phyloP scores from a whole-genome alignment of 768 basidiomycete species.

The Phylloporus sp. region DNA sequence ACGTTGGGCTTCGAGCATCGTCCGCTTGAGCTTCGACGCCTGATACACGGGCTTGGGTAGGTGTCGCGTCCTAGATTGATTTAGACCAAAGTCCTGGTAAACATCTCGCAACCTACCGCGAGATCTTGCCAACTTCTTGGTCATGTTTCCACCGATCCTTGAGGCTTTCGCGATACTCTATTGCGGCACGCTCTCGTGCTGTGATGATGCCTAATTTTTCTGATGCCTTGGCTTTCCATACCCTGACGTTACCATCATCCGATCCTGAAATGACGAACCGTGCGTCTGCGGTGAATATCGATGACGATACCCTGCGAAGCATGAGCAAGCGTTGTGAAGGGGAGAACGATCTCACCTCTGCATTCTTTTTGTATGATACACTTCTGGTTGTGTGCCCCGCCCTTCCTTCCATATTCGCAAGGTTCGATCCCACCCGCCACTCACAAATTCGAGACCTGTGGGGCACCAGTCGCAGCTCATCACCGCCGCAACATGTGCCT shows the following conservation, averaged over 20 bases:
- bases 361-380: constrained; percentile 99
- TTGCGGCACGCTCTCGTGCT: constrained; percentile 82
- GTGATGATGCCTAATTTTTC: constrained; percentile 91
- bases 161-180: constrained; percentile 88
- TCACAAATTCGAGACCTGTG: constrained; percentile 92
- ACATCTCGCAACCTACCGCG: constrained; percentile 50
- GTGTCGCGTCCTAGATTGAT: constrained; percentile 57
- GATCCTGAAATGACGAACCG: constrained; percentile 88
- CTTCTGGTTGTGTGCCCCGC: constrained; percentile 73
- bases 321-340: not conserved
- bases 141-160: constrained; percentile 88
- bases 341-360: constrained; percentile 56
- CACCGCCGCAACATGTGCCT: constrained; percentile 93
- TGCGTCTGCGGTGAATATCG: constrained; percentile 84
- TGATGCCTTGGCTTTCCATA: constrained; percentile 93
- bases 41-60: constrained; percentile 90
- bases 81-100: constrained; percentile 2
- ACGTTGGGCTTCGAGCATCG: constrained; percentile 84
- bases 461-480: constrained; percentile 98
- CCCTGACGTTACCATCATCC: constrained; percentile 90
- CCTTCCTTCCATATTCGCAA: constrained; percentile 90
- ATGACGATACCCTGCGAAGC: constrained; percentile 69
- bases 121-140: constrained; percentile 71
- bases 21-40: constrained; percentile 79
- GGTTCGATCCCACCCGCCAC: constrained; percentile 95